Evolutionary conservation across 345 rosid genomes (phyloP), one percentile per base, ranked within the genome.

Genomic region (Melaleuca quinquenervia): DNA sequence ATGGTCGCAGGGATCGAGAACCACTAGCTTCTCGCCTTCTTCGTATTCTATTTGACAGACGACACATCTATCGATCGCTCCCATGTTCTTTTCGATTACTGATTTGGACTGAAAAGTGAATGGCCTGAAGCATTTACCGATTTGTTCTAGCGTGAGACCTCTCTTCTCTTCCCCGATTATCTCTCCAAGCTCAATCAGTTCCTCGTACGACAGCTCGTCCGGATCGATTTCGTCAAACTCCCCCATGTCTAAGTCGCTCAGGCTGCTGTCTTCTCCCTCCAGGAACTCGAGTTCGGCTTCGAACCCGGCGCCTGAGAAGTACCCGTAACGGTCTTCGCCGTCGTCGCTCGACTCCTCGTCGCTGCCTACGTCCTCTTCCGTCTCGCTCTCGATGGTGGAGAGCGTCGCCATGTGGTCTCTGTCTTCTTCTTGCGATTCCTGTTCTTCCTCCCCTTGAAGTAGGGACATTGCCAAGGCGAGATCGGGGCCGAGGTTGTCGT

Each of bases 11-110:
- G 91, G 83, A 21, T 41, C 45, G 15, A 94, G 95, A 70, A 88
- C 88, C 10, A 89, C 95, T 75, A 95, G 11, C 5, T 76, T 54
- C 82, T 96, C 97, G 22, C 90, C 93, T 87, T 92, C 94, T 86
- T 89, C 94, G 64, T 90, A 96, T 86, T 96, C 98, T 44, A 91
- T 88, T 87, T 96, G 98, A 86, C 96, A 96, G 51, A 96, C 89
- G 22, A 94, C 98, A 84, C 99, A 96, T 6, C 92, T 90, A 80
- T 95, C 98, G 11, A 87, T 88, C 52, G 89, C 92, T 41, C 84
- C 86, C 54, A 85, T 87, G 20, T 74, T 45, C 27, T 75, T 53
- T 50, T 44, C 44, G 16, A 18, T 11, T 10, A 9, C 24, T 8
- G 78, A 70, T 18, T 20, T 45, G 0, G 78, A 70, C 11, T 18